Percentiles rank a stretch among this genome's conserved stretches.
Evolutionary conservation across 2,329 filamentous ascomycete genomes (phyloP).

Genomic region (Fusarium compactum): DNA sequence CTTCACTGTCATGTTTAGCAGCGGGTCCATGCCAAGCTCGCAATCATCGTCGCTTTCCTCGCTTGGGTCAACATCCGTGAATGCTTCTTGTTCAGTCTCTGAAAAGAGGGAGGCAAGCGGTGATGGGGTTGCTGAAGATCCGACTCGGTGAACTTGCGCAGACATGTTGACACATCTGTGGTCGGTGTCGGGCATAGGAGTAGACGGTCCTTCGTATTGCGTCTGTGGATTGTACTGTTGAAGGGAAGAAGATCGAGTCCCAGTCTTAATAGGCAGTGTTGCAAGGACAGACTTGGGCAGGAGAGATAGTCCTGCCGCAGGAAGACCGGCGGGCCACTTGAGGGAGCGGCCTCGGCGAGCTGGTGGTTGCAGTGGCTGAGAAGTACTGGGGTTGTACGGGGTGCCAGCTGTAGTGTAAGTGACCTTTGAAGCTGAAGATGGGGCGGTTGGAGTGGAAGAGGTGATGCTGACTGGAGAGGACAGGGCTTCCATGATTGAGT

Average conservation of each 20-base stretch:
- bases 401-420: slow-evolving; percentile 70
- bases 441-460: slow-evolving; percentile 41
- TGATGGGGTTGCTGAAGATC: slow-evolving; percentile 45
- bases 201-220: slow-evolving; percentile 65
- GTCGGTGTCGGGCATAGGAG: slow-evolving; percentile 51
- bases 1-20: slow-evolving; percentile 59
- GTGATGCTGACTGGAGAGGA: slow-evolving; percentile 45
- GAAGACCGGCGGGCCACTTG: slow-evolving; percentile 54
- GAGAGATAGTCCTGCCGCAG: slow-evolving; percentile 50
- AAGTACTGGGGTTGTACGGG: slow-evolving; percentile 62
- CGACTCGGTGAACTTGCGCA: slow-evolving; percentile 43
- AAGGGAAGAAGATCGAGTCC: slow-evolving; percentile 34
- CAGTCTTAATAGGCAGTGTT: slow-evolving; percentile 51
- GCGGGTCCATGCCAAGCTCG: slow-evolving; percentile 47
- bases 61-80: slow-evolving; percentile 42
- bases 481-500: slow-evolving; percentile 50
- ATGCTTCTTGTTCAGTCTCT: slow-evolving; percentile 30
- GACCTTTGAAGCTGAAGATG: slow-evolving; percentile 46
- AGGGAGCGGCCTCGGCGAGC: slow-evolving; percentile 62
- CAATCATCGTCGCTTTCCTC: slow-evolving; percentile 49
- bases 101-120: slow-evolving; percentile 37
- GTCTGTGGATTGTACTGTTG: slow-evolving; percentile 65
- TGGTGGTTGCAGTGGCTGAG: slow-evolving; percentile 63
- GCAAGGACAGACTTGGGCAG: slow-evolving; percentile 55
- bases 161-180: slow-evolving; percentile 47